Conservation (phyloP, 2,329 filamentous ascomycete genomes). For the Xylaria multiplex region DNA sequence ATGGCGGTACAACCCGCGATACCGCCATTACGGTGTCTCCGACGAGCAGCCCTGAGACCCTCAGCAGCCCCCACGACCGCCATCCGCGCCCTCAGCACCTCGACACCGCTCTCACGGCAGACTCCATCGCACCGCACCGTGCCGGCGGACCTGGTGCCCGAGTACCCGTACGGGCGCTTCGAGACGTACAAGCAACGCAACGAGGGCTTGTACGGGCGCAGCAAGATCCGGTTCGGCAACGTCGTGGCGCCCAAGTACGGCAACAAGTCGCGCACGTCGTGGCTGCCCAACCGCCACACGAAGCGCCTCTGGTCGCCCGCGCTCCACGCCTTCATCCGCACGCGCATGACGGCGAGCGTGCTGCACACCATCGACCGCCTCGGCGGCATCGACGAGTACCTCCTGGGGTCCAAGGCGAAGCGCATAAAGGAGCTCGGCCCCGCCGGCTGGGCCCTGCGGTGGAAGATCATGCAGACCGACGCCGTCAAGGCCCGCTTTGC, state of each 20-base stretch:
- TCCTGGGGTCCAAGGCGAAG: conserved; percentile 80
- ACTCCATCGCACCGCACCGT: conserved; percentile 54
- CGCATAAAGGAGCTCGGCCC: conserved; percentile 88
- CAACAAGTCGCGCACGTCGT: conserved; percentile 76
- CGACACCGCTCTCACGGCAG: conserved; percentile 38
- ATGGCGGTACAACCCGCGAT: conserved; percentile 22
- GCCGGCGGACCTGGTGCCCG: conserved; percentile 57
- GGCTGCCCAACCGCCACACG: conserved; percentile 78
- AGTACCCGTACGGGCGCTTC: conserved; percentile 78
- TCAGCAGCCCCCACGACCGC: neutral
- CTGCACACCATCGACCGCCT: conserved; percentile 81
- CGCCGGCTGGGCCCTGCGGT: conserved; percentile 88
- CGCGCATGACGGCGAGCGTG: conserved; percentile 75
- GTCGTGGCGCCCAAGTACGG: conserved; percentile 74
- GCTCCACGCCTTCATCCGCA: conserved; percentile 70
- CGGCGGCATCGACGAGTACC: conserved; percentile 90
- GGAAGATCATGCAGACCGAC: conserved; percentile 84
- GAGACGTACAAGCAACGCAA: conserved; percentile 83
- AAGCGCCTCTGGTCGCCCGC: conserved; percentile 74
- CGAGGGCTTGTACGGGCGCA: conserved; percentile 74
- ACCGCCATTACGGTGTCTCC: conserved; percentile 26
- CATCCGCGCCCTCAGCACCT: conserved; percentile 44
- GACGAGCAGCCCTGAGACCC: neutral
- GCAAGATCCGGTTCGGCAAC: conserved; percentile 82
- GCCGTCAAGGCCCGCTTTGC: conserved; percentile 73